Base-by-base conservation (phyloP, 2,329 filamentous ascomycete genomes). In the Ascochyta fabae region DNA sequence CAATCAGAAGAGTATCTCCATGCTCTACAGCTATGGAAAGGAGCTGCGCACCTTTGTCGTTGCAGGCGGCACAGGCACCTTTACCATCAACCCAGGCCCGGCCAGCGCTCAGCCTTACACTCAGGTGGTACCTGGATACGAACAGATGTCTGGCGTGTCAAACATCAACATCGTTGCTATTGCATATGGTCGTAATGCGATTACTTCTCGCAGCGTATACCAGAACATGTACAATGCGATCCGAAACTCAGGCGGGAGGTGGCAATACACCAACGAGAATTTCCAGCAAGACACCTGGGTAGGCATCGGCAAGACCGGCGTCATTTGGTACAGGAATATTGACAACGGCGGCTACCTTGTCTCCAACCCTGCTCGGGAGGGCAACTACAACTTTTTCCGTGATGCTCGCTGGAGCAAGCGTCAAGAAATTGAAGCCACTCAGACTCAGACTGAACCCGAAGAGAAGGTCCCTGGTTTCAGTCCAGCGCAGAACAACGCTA, bases 191-290 rank as follows among this genome's bases (percentile, higher is more conserved):
- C 39, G 33, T 16, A 38, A 13, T 9, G 40, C 41, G 15, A 48
- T 54, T n/a, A 48, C 44, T 5, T 43, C 45, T 19, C 51, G 51
- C 22, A 48, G 33, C 15, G 51, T 54, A 26, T 54, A 44, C 40
- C 51, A 54, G 34, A 48, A 48, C 22, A 54, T 54, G 44, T 54
- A 54, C 39, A 54, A 54, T 26, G 44, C 51, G 13, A 54, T 54
- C 12, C 39, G 51, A 4, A 39, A 24, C 12, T 34, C 44, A 34
- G 51, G 51, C 12, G 51, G 51, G 27, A 31, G 51, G 27, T 54
- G 51, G 51, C 51, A 48, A 26, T 54, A 48, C 39, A 54, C 51
- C 10, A 54, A 54, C 26, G 44, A 48, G 1, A 48, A 48, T n/a
- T 54, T 54, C 45, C 16, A 36, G 9, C 0, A 4, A 15, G 51